phyloP scores from a whole-genome alignment of 768 basidiomycete species.

The Krasilnikovozyma curviuscula region DNA sequence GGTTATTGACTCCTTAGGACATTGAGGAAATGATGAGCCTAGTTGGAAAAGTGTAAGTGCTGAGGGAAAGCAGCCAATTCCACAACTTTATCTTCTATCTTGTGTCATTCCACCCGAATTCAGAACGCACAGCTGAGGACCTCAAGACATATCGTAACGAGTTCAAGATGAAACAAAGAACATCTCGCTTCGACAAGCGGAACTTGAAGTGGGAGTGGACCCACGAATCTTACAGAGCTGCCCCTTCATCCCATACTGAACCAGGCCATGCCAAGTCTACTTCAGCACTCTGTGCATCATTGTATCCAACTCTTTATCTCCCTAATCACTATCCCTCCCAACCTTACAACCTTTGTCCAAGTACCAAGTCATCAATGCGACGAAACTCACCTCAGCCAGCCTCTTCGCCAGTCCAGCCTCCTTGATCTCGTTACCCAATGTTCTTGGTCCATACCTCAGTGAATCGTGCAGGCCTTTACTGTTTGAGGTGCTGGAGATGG shows the following conservation, averaged over 20 bases:
- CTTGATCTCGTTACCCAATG: slow-evolving; percentile 53
- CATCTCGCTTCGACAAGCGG: too few species aligned
- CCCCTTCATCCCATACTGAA: neutral
- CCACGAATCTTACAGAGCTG: neutral
- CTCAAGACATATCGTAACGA: neutral
- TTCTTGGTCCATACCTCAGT: slow-evolving; percentile 63
- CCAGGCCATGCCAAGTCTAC: neutral
- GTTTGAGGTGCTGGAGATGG: slow-evolving; percentile 21
- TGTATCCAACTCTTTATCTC: neutral
- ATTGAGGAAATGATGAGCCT: neutral
- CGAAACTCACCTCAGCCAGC: slow-evolving; percentile 48
- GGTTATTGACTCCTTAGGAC: neutral
- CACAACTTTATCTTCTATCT: too few species aligned
- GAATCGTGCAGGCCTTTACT: slow-evolving; percentile 72
- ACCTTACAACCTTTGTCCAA: neutral
- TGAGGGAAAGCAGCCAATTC: neutral
- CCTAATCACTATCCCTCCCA: neutral
- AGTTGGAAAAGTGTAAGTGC: neutral
- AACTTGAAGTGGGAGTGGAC: neutral
- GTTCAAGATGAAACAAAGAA: neutral
- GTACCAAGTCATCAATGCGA: neutral
- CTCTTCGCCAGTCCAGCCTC: slow-evolving; percentile 45
- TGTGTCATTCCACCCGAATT: too few species aligned
- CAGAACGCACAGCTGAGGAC: too few species aligned
- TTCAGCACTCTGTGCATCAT: neutral